Evolutionary conservation across 2,329 filamentous ascomycete genomes (phyloP), one percentile per base, ranked within the genome.

Genomic region (Venturiaceae sp.): DNA sequence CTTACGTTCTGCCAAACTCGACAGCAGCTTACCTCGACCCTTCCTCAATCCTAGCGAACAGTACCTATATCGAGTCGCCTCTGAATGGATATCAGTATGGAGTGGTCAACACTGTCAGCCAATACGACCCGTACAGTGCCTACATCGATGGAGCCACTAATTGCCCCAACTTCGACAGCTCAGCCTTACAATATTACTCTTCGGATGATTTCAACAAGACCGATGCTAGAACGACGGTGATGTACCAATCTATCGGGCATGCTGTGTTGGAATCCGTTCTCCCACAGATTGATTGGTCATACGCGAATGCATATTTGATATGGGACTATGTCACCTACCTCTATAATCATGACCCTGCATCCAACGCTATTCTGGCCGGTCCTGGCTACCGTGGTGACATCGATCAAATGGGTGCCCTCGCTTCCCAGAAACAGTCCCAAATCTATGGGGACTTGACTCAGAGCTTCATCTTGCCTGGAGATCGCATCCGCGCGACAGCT

Each of bases 61-160:
- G 76, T 1, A 72, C 71, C 1, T 66, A 68, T 37, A 64, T 79
- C 8, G 68, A 75, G 30, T 73, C 69, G 52, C 82, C 82, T 1
- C 64, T 84, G 36, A 67, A 72, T 52, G 81, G 82, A 37, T 84
- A 84, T 63, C 81, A 84, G 63, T 84, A 84, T 65, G 72, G 80
- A 7, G 71, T 70, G 32, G 75, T 85, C 23, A 66, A 76, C 21
- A 74, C 75, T 0, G 63, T 74, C 1, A 69, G 74, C 9, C 63
- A 63, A 1, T 64, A 71, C 1, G 81, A 84, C 62, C 76, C 80
- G 2, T 71, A 74, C 36, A 80, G 74, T n/a, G 70, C 82, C 41
- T 77, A 73, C 57, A 58, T 84, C 5, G 70, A 73, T 23, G 83
- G 80, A 2, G 70, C 75, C n/a, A 64, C 69, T 30, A 70, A 74